A percentile compares a stretch with the other conserved stretches of the same genome.
Conservation (phyloP, 1,284 basidiomycete genomes). For the Tilletia indica region DNA sequence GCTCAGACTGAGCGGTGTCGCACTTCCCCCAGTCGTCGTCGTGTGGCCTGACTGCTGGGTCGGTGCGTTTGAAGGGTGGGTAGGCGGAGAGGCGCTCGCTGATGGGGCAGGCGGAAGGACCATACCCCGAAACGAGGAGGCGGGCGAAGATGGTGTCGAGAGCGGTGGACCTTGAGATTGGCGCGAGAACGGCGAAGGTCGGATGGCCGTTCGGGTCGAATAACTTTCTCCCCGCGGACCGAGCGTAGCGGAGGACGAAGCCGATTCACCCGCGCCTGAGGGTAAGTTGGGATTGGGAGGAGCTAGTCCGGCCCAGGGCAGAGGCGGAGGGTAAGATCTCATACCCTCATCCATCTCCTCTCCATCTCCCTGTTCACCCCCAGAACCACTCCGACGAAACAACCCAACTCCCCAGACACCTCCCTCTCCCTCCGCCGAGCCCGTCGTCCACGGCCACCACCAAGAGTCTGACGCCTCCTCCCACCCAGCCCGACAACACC, state of each 20-base stretch:
- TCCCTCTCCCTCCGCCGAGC: no score
- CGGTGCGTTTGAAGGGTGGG: neutral
- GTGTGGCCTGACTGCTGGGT: neutral
- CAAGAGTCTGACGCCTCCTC: no score
- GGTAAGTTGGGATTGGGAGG: neutral
- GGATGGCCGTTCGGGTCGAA: neutral
- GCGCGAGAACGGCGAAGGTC: conserved; percentile 4
- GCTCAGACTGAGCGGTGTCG: conserved; percentile 12
- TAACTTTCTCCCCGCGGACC: neutral
- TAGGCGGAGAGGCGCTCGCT: neutral
- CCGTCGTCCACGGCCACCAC: no score
- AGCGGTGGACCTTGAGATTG: neutral
- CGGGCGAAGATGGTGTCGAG: neutral
- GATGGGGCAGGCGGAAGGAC: conserved; percentile 3
- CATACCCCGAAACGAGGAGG: conserved; percentile 2
- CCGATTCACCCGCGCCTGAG: neutral
- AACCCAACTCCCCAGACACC: no score
- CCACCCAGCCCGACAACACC: no score
- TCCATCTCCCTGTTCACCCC: no score
- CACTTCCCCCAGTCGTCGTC: neutral
- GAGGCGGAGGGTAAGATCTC: neutral
- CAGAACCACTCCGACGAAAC: no score
- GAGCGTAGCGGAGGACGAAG: neutral
- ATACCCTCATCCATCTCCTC: neutral
- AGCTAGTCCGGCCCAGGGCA: neutral